Evolutionary conservation across 148 eudicot genomes (phyloP).

Genomic region (Camellia granthamiana): DNA sequence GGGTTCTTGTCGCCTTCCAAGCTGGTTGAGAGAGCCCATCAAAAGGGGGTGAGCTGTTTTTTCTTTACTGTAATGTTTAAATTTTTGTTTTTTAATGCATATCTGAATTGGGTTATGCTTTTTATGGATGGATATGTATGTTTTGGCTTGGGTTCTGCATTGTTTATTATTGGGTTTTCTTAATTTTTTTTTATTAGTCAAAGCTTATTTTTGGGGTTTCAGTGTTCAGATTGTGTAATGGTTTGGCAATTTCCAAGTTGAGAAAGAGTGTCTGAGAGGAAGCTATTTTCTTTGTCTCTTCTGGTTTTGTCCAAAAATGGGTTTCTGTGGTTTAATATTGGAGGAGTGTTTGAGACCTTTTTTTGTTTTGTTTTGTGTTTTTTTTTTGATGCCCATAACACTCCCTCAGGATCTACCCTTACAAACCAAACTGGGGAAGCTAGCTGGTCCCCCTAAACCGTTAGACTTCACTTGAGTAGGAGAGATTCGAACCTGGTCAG

Average conservation of each 20-base stretch:
- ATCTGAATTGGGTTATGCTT: neutral
- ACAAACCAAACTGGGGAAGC: no score
- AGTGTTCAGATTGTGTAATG: neutral
- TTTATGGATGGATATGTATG: neutral
- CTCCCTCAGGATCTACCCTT: no score
- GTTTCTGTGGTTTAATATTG: neutral
- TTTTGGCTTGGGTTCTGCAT: neutral
- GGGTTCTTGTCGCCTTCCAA: constrained; percentile 89
- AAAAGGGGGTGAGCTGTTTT: constrained; percentile 61
- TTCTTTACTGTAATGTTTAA: neutral
- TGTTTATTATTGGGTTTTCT: neutral
- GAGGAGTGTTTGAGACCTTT: neutral
- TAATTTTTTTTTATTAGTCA: neutral
- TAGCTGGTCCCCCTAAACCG: no score
- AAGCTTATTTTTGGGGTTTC: neutral
- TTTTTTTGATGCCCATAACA: no score
- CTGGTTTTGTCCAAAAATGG: neutral
- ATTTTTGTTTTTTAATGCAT: neutral
- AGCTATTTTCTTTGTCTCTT: neutral
- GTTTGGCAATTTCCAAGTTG: neutral
- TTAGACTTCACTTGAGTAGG: no score
- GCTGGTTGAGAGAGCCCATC: constrained; percentile 91
- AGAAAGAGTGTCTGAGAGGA: neutral
- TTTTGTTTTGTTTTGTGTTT: no score
- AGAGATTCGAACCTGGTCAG: no score